These are phyloP conservation scores for Nicotiana tabacum DNA, from an alignment of 257 asterid species.

Conservation along the genomic window DNA sequence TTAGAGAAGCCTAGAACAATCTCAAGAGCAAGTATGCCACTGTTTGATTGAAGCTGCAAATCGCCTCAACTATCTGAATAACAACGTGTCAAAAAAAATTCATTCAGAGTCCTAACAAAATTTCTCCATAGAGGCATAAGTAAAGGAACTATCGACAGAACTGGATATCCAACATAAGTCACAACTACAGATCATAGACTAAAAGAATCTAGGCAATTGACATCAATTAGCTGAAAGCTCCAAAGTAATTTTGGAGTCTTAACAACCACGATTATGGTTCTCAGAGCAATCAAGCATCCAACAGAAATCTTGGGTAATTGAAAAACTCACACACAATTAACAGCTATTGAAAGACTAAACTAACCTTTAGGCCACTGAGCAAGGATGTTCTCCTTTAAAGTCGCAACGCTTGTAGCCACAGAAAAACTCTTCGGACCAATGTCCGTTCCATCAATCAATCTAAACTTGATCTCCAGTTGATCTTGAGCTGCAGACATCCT, in stretches of 20 bases:
- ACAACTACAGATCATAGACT: neutral
- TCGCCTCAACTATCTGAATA: neutral
- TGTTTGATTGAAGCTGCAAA: neutral
- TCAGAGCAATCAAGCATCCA: neutral
- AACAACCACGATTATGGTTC: neutral
- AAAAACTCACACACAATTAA: neutral
- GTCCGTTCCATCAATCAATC: slow-evolving; percentile 84
- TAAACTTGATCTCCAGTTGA: slow-evolving; percentile 84
- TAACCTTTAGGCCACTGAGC: slow-evolving; percentile 95
- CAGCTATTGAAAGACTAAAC: slow-evolving; percentile 5
- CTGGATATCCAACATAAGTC: neutral
- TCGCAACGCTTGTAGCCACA: slow-evolving; percentile 57
- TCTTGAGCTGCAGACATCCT: slow-evolving; percentile 65
- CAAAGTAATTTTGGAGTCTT: neutral
- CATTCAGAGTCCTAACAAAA: neutral
- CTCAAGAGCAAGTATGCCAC: neutral
- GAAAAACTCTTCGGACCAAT: slow-evolving; percentile 78
- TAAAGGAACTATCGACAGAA: neutral
- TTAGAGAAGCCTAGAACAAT: neutral
- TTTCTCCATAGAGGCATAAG: neutral
- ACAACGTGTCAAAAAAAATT: neutral
- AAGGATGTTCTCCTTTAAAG: slow-evolving; percentile 78
- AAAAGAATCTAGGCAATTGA: neutral
- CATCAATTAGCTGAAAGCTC: neutral
- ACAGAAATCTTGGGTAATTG: neutral